Evolutionary conservation across 345 rosid species (phyloP).

Genomic region (Cardamine chenopodiifolia): DNA sequence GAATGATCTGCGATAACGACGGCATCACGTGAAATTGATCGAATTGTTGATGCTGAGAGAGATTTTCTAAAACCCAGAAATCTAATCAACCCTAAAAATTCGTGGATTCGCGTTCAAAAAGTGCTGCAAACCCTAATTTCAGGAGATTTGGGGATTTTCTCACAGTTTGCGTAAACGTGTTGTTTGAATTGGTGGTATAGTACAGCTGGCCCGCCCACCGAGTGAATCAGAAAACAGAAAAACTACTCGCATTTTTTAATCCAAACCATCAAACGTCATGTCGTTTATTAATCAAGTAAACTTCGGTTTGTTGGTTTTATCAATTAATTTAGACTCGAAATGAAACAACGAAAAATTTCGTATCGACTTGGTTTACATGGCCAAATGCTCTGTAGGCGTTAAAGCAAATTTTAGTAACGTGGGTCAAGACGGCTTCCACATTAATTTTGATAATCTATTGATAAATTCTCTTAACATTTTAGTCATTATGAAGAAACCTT

Average conservation of each 20-base stretch:
- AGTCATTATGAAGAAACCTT: not conserved
- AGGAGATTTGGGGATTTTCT: constrained; percentile 32
- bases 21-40: constrained; percentile 24
- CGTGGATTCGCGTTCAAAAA: not conserved
- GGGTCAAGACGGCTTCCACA: not conserved
- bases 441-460: not conserved
- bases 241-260: constrained; percentile 5
- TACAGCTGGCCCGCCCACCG: constrained; percentile 9
- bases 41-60: not conserved
- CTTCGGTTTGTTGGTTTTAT: not conserved
- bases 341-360: not conserved
- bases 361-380: not conserved
- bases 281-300: not conserved
- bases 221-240: not conserved
- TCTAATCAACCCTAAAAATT: not conserved
- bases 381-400: not conserved
- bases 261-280: constrained; percentile 11
- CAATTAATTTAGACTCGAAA: not conserved
- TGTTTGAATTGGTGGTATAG: constrained; percentile 24
- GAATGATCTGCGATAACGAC: constrained; percentile 17
- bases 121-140: constrained; percentile 33
- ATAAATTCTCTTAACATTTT: not conserved
- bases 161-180: constrained; percentile 14
- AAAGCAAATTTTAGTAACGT: not conserved
- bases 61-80: not conserved